phyloP scores from a whole-genome alignment of 345 rosid species.

The Linum usitatissimum region DNA sequence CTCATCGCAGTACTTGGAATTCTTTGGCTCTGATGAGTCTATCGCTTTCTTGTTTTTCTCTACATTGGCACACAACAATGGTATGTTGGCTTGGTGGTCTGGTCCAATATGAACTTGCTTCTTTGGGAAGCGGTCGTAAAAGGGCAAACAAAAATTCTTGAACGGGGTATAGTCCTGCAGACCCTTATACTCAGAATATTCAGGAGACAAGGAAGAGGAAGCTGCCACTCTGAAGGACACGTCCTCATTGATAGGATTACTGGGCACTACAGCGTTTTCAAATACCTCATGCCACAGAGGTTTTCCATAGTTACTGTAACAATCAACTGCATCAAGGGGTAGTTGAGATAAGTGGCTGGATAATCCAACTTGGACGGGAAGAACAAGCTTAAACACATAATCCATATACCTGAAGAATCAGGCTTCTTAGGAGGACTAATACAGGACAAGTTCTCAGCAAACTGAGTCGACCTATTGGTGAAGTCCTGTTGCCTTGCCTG shows the following conservation, averaged over 20 bases:
- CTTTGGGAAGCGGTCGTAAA: conserved; percentile 8
- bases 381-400: neutral
- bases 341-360: neutral
- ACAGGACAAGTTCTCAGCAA: neutral
- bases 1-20: conserved; percentile 15
- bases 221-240: conserved; percentile 11
- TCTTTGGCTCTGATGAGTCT: conserved; percentile 8
- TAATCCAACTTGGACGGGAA: neutral
- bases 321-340: conserved; percentile 14
- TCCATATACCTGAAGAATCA: neutral
- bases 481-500: neutral
- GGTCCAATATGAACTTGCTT: conserved; percentile 21
- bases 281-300: conserved; percentile 18
- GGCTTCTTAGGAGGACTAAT: neutral
- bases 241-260: conserved; percentile 28
- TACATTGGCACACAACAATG: conserved; percentile 8
- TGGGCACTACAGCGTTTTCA: conserved; percentile 23
- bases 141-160: neutral
- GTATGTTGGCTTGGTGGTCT: conserved; percentile 20
- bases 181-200: conserved; percentile 19
- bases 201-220: conserved; percentile 24
- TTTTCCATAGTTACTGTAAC: conserved; percentile 17
- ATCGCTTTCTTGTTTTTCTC: conserved; percentile 12
- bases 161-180: conserved; percentile 13
- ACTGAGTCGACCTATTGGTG: neutral